Percentiles rank a stretch among this genome's conserved stretches.
Conservation (phyloP, 495 filamentous ascomycete species). For the Astrocystis sublimbata region DNA sequence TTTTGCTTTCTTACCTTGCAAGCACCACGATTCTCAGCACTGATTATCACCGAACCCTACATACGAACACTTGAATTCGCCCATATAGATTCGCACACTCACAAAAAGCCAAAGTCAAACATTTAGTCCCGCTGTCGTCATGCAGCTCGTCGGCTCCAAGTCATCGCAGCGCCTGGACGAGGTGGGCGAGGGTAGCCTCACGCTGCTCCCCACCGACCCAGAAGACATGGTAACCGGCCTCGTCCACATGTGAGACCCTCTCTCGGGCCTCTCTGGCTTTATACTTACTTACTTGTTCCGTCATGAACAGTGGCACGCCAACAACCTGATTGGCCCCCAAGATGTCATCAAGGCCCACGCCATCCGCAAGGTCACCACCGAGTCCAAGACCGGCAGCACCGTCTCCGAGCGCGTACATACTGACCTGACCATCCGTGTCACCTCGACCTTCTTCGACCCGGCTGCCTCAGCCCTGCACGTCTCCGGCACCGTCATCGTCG, state of each 20-base stretch:
- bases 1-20: too few relatives aligned
- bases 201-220: conserved; percentile 82
- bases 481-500: conserved; percentile 74
- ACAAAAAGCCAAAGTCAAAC: background rate
- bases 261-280: background rate
- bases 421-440: conserved; percentile 78
- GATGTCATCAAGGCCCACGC: conserved; percentile 84
- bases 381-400: conserved; percentile 72
- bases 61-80: too few relatives aligned
- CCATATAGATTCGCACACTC: too few relatives aligned
- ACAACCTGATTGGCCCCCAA: conserved; percentile 83
- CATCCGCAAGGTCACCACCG: conserved; percentile 74
- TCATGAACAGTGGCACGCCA: conserved; percentile 78
- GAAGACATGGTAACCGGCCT: conserved; percentile 81
- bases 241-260: conserved; percentile 12
- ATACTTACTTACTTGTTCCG: background rate
- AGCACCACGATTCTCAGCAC: too few relatives aligned
- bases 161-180: conserved; percentile 60
- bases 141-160: conserved; percentile 38
- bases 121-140: conserved; percentile 6
- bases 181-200: conserved; percentile 75
- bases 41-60: background rate
- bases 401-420: conserved; percentile 73
- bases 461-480: conserved; percentile 82
- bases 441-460: conserved; percentile 85